A percentile compares a stretch with the other conserved stretches of the same genome.
Conservation (phyloP, 768 basidiomycete species). For the Pholiota microspora region DNA sequence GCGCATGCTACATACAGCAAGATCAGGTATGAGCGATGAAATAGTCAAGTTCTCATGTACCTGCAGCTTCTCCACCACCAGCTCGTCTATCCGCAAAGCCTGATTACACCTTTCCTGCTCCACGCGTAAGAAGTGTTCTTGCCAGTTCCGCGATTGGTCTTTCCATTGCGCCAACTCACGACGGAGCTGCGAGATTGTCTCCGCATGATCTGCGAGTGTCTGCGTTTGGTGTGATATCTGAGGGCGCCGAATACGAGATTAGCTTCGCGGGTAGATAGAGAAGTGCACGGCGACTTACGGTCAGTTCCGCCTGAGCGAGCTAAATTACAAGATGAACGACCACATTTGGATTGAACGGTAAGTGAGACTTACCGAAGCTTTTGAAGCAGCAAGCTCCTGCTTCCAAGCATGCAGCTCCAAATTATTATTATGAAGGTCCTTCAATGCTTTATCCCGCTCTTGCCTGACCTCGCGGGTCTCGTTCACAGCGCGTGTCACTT, state of each 20-base stretch:
- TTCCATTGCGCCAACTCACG: slow-evolving; percentile 73
- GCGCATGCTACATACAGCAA: background rate
- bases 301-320: slow-evolving; percentile 56
- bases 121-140: slow-evolving; percentile 74
- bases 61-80: slow-evolving; percentile 47
- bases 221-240: slow-evolving; percentile 63
- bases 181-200: slow-evolving; percentile 59
- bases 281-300: slow-evolving; percentile 33
- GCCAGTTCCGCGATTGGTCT: slow-evolving; percentile 75
- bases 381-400: slow-evolving; percentile 33
- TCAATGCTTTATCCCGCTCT: slow-evolving; percentile 48
- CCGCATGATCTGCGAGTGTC: slow-evolving; percentile 32
- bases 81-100: slow-evolving; percentile 55
- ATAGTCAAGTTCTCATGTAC: slow-evolving; percentile 28
- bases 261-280: background rate
- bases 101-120: slow-evolving; percentile 66
- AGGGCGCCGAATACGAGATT: background rate
- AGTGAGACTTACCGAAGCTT: slow-evolving; percentile 45
- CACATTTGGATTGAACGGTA: slow-evolving; percentile 7
- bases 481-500: slow-evolving; percentile 45
- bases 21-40: background rate
- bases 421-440: slow-evolving; percentile 40
- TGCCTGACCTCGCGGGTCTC: slow-evolving; percentile 46
- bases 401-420: slow-evolving; percentile 50
- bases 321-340: slow-evolving; percentile 21